A percentile compares a stretch with the other conserved stretches of the same genome.
phyloP scores from a whole-genome alignment of 2,329 filamentous ascomycete species.

The Diaporthe citrichinensis region DNA sequence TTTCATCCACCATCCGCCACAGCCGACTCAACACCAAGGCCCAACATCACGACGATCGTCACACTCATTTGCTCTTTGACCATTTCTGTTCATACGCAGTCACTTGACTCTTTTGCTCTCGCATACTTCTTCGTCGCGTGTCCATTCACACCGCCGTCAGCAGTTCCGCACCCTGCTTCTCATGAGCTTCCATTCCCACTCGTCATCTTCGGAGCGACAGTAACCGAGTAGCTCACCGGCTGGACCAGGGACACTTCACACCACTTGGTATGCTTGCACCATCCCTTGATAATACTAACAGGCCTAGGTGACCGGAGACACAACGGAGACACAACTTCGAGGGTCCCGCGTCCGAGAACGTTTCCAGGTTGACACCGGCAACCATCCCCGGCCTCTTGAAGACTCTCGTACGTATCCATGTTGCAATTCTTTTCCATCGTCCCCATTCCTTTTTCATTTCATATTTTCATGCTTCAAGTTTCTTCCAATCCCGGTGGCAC shows the following conservation, averaged over 20 bases:
- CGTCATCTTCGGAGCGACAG: background rate
- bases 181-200: constrained; percentile 1
- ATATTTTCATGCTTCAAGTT: background rate
- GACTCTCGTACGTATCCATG: background rate
- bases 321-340: background rate
- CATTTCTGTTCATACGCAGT: background rate
- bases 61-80: background rate
- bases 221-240: constrained; percentile 1
- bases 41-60: constrained; percentile 1
- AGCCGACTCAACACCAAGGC: constrained; percentile 2
- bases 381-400: background rate
- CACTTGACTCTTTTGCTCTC: background rate
- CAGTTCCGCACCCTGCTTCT: constrained; percentile 1
- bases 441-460: background rate
- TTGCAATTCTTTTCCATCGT: background rate
- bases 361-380: background rate
- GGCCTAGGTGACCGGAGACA: constrained; percentile 10
- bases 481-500: constrained; percentile 1
- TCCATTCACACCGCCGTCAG: background rate
- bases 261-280: background rate
- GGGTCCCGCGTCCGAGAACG: background rate
- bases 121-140: background rate
- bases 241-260: background rate
- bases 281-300: background rate
- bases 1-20: background rate